These are phyloP conservation scores for Geotrichum citri-aurantii DNA, from an alignment of 1,139 yeast species.

Conservation along the genomic window DNA sequence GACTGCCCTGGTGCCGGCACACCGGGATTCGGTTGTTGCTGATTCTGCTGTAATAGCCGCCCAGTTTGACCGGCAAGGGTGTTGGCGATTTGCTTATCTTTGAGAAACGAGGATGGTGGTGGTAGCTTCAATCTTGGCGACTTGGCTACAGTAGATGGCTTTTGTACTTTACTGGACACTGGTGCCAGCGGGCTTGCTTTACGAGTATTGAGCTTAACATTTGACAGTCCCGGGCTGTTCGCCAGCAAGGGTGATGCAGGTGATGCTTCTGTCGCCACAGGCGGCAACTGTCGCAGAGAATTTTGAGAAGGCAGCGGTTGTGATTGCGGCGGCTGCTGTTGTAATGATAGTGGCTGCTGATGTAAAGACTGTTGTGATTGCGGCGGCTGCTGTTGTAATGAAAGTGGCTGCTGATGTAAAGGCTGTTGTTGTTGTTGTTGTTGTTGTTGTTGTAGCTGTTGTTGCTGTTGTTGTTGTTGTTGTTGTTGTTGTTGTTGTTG, in stretches of 20 bases:
- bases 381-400: conserved; percentile 1
- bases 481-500: too few species aligned
- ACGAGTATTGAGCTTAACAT: not conserved
- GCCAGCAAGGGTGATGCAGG: conserved; percentile 5
- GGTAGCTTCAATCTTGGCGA: not conserved
- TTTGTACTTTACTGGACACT: not conserved
- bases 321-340: conserved; percentile 3
- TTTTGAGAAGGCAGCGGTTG: conserved; percentile 2
- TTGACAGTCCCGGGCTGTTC: not conserved
- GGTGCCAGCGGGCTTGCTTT: conserved; percentile 3
- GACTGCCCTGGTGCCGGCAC: not conserved
- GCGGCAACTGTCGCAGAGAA: not conserved
- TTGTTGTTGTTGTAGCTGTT: too few species aligned
- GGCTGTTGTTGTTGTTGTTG: too few species aligned
- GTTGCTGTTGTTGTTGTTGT: too few species aligned
- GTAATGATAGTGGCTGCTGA: conserved; percentile 15
- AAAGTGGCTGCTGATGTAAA: too few species aligned
- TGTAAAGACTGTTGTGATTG: conserved; percentile 15
- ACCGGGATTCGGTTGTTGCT: not conserved
- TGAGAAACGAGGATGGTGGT: conserved; percentile 1
- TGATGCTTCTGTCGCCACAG: not conserved
- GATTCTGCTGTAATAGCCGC: not conserved
- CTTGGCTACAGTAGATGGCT: not conserved
- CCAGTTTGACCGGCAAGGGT: not conserved
- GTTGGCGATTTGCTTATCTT: not conserved